phyloP scores from a whole-genome alignment of 1,139 yeast genomes.

The Magnusiomyces ingens region DNA sequence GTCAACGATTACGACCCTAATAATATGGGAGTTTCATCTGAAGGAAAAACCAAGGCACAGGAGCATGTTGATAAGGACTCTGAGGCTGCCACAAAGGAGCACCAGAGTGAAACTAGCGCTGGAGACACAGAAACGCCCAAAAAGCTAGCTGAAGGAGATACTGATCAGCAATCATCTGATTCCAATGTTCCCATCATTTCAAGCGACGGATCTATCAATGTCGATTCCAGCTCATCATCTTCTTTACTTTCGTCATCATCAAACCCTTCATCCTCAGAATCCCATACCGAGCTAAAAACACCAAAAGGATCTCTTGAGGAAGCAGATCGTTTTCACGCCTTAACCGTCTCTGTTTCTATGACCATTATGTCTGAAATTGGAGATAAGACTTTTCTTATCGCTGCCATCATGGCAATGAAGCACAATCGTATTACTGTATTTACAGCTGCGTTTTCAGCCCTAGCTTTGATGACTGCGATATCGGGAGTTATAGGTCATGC shows the following conservation, averaged over 20 bases:
- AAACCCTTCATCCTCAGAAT: neutral
- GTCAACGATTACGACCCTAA: slow-evolving; percentile 36
- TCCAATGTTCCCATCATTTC: neutral
- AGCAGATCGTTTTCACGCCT: slow-evolving; percentile 25
- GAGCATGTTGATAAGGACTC: slow-evolving; percentile 15
- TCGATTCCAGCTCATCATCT: slow-evolving; percentile 14
- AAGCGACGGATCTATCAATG: slow-evolving; percentile 7
- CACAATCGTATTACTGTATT: slow-evolving; percentile 77
- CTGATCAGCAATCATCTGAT: neutral
- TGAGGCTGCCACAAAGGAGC: slow-evolving; percentile 8
- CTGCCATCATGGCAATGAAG: slow-evolving; percentile 98
- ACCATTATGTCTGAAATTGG: slow-evolving; percentile 91
- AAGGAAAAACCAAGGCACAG: slow-evolving; percentile 17
- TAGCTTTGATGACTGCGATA: slow-evolving; percentile 82
- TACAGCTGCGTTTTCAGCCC: slow-evolving; percentile 79
- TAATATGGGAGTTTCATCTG: slow-evolving; percentile 31
- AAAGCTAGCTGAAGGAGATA: neutral
- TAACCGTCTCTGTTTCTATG: slow-evolving; percentile 47
- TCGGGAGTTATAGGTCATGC: slow-evolving; percentile 92
- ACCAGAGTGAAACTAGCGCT: slow-evolving; percentile 3
- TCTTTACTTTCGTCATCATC: slow-evolving; percentile 12
- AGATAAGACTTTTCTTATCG: slow-evolving; percentile 92
- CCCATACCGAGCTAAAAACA: too few species aligned
- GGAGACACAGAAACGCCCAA: slow-evolving; percentile 7
- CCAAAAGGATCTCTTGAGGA: neutral